A percentile compares a stretch with the other conserved stretches of the same genome.
Evolutionary conservation across 345 rosid species (phyloP).

Genomic region (Barbarea vulgaris): DNA sequence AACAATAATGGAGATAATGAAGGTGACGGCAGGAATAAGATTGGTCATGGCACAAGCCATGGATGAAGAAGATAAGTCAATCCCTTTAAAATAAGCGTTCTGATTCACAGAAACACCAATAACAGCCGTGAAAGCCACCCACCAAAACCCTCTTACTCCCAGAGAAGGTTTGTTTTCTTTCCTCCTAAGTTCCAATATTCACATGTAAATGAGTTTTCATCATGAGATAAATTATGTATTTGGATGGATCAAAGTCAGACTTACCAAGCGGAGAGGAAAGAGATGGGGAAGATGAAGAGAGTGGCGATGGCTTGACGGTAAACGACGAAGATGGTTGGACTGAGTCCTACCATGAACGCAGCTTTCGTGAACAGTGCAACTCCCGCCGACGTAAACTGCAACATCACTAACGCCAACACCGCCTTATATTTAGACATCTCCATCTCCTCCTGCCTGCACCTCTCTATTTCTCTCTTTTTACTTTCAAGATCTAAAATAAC

Average conservation of each 20-base stretch:
- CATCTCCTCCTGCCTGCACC: not conserved
- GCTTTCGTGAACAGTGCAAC: conserved; percentile 44
- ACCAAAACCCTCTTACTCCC: conserved; percentile 41
- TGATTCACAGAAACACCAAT: conserved; percentile 45
- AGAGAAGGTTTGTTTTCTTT: conserved; percentile 38
- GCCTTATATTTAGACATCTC: conserved; percentile 41
- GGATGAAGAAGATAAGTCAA: conserved; percentile 47
- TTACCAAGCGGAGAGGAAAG: conserved; percentile 43
- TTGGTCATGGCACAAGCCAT: conserved; percentile 49
- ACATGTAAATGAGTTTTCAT: conserved; percentile 9
- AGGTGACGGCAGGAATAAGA: conserved; percentile 50
- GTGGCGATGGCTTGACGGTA: conserved; percentile 53
- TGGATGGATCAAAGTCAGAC: not conserved
- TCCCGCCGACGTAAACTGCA: conserved; percentile 40
- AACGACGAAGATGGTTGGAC: conserved; percentile 47
- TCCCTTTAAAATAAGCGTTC: conserved; percentile 45
- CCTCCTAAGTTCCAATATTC: conserved; percentile 21
- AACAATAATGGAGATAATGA: conserved; percentile 43
- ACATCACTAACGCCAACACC: conserved; percentile 40
- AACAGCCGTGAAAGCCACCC: conserved; percentile 47
- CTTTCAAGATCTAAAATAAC: not conserved
- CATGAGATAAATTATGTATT: not conserved
- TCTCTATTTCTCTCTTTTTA: not conserved
- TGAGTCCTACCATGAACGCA: conserved; percentile 46
- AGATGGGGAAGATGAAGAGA: conserved; percentile 42